Percentiles rank a stretch among this genome's conserved stretches.
phyloP scores from a whole-genome alignment of 2,329 filamentous ascomycete genomes.

The Fusarium fujikuroi region DNA sequence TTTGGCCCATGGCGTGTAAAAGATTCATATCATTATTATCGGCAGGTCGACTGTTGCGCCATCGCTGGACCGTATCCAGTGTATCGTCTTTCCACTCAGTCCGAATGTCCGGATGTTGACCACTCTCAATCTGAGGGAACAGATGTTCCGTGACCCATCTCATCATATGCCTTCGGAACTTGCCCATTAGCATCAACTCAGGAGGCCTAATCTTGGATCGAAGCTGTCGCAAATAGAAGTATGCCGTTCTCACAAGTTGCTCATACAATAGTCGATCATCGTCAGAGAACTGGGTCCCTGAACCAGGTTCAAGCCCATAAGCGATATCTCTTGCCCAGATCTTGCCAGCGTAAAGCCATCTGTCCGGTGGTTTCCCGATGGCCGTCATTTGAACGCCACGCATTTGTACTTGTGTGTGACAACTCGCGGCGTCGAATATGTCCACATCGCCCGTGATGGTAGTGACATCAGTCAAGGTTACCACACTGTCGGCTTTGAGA shows the following conservation, averaged over 20 bases:
- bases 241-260: neutral
- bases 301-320: neutral
- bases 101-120: neutral
- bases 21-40: neutral
- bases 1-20: slow-evolving; percentile 45
- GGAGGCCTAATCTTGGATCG: neutral
- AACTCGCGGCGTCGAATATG: neutral
- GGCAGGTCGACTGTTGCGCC: neutral
- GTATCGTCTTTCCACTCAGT: neutral
- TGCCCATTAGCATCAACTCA: neutral
- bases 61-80: neutral
- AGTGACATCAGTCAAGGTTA: neutral
- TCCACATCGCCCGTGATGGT: neutral
- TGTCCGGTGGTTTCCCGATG: neutral
- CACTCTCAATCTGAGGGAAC: neutral
- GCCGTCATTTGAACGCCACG: neutral
- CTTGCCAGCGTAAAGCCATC: neutral
- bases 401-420: neutral
- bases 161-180: neutral
- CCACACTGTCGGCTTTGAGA: neutral
- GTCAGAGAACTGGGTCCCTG: neutral
- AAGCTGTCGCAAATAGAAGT: neutral
- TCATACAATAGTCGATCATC: neutral
- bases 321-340: neutral
- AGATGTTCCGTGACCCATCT: neutral